Evolutionary conservation across 176 grass and related monocot genomes (phyloP), one percentile per base, ranked within the genome.

Genomic region (Eragrostis curvula): DNA sequence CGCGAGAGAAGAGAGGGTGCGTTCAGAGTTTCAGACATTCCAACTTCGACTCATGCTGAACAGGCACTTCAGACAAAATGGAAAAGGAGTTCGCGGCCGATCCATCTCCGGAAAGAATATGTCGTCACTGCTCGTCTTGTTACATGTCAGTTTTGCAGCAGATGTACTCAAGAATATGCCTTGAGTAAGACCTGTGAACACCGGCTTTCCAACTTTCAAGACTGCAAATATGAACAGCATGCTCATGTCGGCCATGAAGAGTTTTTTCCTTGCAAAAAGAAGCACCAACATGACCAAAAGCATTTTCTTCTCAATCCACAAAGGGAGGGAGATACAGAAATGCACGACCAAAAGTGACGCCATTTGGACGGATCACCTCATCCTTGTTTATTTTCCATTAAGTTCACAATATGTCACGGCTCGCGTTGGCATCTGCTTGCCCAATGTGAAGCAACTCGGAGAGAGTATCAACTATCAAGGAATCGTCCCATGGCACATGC

Each of bases 401-500:
- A 56, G 14, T 56, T 59, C 61, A 28, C 28, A 73, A 79, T 49
- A 78, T 78, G 57, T 65, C 80, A 83, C 50, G 40, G 39, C 48
- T 78, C 58, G 68, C 49, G 66, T 62, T 63, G 72, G 63, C 50
- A 51, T 68, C 8, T 32, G 27, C 36, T 43, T 46, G 36, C 60
- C 40, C 41, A 39, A n/a, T n/a, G 57, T 30, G 12, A 13, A 36
- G 21, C 77, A 85, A 74, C 52, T 75, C 39, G 63, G 52, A 70
- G 62, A 81, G 63, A 56, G 83, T 30, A 77, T 63, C 82, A 53
- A 56, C 78, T 30, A 77, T 63, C 82, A 53, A 29, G 48, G 77
- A 77, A 89, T 76, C 36, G 64, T 46, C 87, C 78, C 87, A 76
- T 85, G 82, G 71, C 5, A 64, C 70, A 70, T 85, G 20, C 64